A percentile compares a stretch with the other conserved stretches of the same genome.
Conservation (phyloP, 441 rosid genomes). For the Dalechampia spathulata region DNA sequence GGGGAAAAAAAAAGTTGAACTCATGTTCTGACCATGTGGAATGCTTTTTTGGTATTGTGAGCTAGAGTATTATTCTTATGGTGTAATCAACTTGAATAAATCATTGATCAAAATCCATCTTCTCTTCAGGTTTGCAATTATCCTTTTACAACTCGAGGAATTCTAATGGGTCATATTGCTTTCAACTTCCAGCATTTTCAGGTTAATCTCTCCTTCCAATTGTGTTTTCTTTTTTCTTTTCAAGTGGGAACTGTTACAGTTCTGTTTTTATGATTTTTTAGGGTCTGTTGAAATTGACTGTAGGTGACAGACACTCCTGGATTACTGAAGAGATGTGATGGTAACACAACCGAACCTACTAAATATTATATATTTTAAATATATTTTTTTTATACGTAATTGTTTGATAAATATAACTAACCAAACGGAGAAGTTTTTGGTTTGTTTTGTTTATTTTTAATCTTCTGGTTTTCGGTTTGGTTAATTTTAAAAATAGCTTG, state of each 20-base stretch:
- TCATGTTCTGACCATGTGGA: not conserved
- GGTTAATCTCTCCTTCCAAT: conserved; percentile 30
- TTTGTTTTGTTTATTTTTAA: too few relatives aligned
- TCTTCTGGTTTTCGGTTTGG: too few relatives aligned
- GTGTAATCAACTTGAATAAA: conserved; percentile 1
- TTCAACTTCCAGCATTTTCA: conserved; percentile 63
- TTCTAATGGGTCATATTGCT: conserved; percentile 88
- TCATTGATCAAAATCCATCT: not conserved
- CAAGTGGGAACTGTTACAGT: not conserved
- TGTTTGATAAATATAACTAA: not conserved
- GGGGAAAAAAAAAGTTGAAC: not conserved
- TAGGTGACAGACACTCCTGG: conserved; percentile 99
- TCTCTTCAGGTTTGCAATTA: conserved; percentile 79
- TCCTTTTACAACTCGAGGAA: conserved; percentile 95
- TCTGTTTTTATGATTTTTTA: conserved; percentile 14
- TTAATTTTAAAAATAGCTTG: too few relatives aligned
- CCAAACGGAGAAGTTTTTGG: too few relatives aligned
- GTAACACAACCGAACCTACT: conserved; percentile 30
- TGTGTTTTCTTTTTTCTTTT: not conserved
- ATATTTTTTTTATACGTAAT: not conserved
- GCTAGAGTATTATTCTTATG: too few relatives aligned
- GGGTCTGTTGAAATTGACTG: conserved; percentile 11
- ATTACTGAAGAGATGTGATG: conserved; percentile 73
- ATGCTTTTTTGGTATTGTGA: too few relatives aligned
- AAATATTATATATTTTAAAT: not conserved